Conservation (phyloP, 352 stramenopile species). For the Phytopythium montanum region DNA sequence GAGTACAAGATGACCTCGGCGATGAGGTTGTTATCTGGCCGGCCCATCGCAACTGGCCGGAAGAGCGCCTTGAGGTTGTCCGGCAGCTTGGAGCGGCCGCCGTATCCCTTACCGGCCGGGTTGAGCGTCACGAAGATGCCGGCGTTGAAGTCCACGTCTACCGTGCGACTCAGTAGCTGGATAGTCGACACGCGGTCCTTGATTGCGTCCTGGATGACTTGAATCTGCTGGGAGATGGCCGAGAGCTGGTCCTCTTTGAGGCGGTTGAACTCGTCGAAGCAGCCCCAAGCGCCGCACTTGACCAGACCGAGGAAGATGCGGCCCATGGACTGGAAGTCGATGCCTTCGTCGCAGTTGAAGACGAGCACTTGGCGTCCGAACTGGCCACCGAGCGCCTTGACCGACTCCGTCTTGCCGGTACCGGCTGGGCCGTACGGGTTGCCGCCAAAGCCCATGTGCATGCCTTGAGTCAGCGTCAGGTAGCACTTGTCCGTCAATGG, state of each 20-base stretch:
- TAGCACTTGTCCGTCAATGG: slow-evolving; percentile 95
- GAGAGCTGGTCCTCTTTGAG: slow-evolving; percentile 94
- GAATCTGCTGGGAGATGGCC: slow-evolving; percentile 93
- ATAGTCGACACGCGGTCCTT: slow-evolving; percentile 77
- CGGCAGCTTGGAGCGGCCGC: slow-evolving; percentile 89
- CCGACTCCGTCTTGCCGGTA: slow-evolving; percentile 94
- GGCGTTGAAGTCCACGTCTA: slow-evolving; percentile 92
- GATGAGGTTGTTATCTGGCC: slow-evolving; percentile 93
- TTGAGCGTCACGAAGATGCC: slow-evolving; percentile 97
- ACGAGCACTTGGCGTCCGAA: slow-evolving; percentile 92
- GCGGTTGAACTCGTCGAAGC: slow-evolving; percentile 96
- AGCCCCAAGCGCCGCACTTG: slow-evolving; percentile 95
- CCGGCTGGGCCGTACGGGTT: slow-evolving; percentile 93
- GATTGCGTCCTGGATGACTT: slow-evolving; percentile 94
- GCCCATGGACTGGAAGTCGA: slow-evolving; percentile 94
- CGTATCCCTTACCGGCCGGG: slow-evolving; percentile 92
- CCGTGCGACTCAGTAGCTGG: slow-evolving; percentile 72
- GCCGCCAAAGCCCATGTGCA: slow-evolving; percentile 92
- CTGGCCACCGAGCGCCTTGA: slow-evolving; percentile 90
- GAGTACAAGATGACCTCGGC: slow-evolving; percentile 92
- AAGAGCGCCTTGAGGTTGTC: slow-evolving; percentile 96
- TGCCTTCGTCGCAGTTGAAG: slow-evolving; percentile 94
- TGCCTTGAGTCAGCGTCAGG: slow-evolving; percentile 92
- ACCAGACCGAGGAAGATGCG: slow-evolving; percentile 95
- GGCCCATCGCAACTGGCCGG: slow-evolving; percentile 90